Base-by-base conservation (phyloP, 2,329 filamentous ascomycete genomes). In the Alternaria ethzedia region DNA sequence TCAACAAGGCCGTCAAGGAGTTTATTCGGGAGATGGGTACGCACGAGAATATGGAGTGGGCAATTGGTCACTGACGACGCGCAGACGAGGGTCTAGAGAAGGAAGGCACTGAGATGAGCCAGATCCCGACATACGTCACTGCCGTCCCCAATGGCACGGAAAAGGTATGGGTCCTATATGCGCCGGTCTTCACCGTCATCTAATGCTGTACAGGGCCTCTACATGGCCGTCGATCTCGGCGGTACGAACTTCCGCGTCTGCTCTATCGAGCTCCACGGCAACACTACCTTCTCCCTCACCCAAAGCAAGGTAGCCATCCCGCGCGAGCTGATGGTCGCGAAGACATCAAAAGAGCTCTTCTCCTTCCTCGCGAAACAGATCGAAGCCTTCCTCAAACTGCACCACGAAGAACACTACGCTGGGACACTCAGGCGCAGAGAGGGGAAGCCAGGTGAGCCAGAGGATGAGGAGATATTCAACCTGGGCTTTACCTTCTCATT, bases 401-500 rank as follows among this genome's bases (percentile, higher is more conserved):
- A 98, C 81, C 95, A 98, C 80, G 87, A 88, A 70, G 93, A 97
- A 13, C 93, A 94, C 78, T 97, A 97, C 86, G 90, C 73, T 85
- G 88, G 65, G 87, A 93, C 79, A 20, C 79, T 90, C 63, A 86
- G 86, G 70, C 88, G 90, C 65, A 88, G 90, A 65, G 83, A 87
- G 67, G 89, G 89, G 4, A 85, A 85, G 25, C 84, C 85, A 20
- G 83, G 87, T 54, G 89, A 85, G 76, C 49, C 55, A 11, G 84
- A 84, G 57, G 89, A 93, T 66, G 89, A 95, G 78, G 86, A 95
- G 63, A 88, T 96, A 65, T 97, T 98, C 83, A 92, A 94, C 73
- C 86, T 99, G 45, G 96, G 96, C n/a, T 99, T 99, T 83, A 99
- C 96, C 57, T 99, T 99, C 82, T 97, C 92, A 78, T 99, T 98